Evolutionary conservation across 202 grass and related monocot species (phyloP), one percentile per base, ranked within the genome.

Genomic region (Panicum virgatum): DNA sequence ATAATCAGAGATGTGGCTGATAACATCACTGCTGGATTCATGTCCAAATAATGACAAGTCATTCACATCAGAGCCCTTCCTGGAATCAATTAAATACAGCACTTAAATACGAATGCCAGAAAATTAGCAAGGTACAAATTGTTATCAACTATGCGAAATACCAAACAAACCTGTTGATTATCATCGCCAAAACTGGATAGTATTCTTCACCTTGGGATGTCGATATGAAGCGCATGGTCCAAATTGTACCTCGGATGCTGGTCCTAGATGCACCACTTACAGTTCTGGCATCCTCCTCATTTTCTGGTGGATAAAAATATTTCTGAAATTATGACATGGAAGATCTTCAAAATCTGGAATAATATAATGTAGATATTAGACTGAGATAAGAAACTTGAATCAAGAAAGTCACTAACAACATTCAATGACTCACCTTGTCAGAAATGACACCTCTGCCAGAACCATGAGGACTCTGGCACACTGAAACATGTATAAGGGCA

Each of bases 291-390:
- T 87, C 86, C 80, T 87, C 86, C 80, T 91, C 85, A 83, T 76
- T 89, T 94, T 98, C 92, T 89, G 90, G 69, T 82, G 96, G 90
- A 95, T 98, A 98, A 83, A 87, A 91, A 80, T 93, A 95, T 95
- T 96, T 93, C 92, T 96, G 86, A 92, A 94, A 91, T 97, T 89
- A 94, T 87, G 87, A 89, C 82, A 92, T 87, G 86, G 89, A 91
- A 92, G 83, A 94, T 90, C 89, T 90, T 94, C 79, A 92, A 90
- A 91, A 84, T 94, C 92, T 94, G 89, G 88, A 91, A 98, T 90
- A 88, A 86, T 95, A 80, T 86, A 85, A 74, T 97, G 84, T 83
- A 88, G 67, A 90, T 83, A 93, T 93, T 92, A 91, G 84, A 87
- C 82, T 73, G 85, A 72, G 89, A 87, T 84, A 83, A 69, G 61